Conservation (phyloP, 139 green algal species). For the Picochlorum sp. region DNA sequence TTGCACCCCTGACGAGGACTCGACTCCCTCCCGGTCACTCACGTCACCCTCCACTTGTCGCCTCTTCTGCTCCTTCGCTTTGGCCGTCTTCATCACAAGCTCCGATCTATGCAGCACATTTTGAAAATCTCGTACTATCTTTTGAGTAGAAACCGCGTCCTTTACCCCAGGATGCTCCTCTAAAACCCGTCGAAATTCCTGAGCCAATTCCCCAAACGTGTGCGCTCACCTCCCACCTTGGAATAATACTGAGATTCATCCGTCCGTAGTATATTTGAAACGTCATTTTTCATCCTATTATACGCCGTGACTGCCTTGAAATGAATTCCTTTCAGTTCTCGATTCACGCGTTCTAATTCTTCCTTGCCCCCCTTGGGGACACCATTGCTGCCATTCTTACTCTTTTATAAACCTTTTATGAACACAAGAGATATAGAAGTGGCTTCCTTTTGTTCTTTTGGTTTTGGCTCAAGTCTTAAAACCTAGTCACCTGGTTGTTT, state of each 20-base stretch:
- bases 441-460: too few relatives aligned
- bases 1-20: constrained; percentile 21
- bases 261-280: constrained; percentile 52
- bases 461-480: too few relatives aligned
- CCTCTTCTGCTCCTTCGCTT: constrained; percentile 54
- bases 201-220: constrained; percentile 13
- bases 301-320: constrained; percentile 28
- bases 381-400: not conserved
- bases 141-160: constrained; percentile 26
- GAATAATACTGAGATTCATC: constrained; percentile 54
- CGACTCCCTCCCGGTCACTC: constrained; percentile 7
- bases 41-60: constrained; percentile 10
- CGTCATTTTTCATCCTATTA: constrained; percentile 34
- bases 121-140: constrained; percentile 42
- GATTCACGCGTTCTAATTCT: constrained; percentile 9
- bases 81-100: constrained; percentile 39
- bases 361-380: not conserved
- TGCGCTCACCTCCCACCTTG: constrained; percentile 21
- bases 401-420: not conserved
- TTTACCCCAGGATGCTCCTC: constrained; percentile 14
- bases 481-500: too few relatives aligned
- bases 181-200: constrained; percentile 17
- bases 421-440: too few relatives aligned
- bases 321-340: constrained; percentile 20
- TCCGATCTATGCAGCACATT: constrained; percentile 54